These are phyloP conservation scores for Mucor irregularis DNA, from an alignment of 371 early-diverging fungal genomes.

Conservation along the genomic window DNA sequence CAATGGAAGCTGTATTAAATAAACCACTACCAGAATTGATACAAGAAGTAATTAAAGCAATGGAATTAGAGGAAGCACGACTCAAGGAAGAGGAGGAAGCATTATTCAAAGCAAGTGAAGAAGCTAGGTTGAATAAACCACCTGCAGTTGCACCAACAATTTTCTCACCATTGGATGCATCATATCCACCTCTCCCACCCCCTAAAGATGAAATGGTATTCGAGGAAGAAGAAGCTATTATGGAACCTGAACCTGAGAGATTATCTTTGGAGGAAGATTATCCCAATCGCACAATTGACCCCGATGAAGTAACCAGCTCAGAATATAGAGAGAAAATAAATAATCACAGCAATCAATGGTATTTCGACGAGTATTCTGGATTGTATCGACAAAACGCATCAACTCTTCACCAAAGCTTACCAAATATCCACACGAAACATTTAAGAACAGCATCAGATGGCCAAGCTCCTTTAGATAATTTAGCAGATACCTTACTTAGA, in stretches of 20 bases:
- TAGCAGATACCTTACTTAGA: neutral
- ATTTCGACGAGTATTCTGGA: slow-evolving; percentile 40
- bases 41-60: neutral
- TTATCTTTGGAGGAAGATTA: slow-evolving; percentile 12
- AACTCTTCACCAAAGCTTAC: slow-evolving; percentile 7
- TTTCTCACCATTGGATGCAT: neutral
- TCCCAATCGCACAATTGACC: slow-evolving; percentile 5
- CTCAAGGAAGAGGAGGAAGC: neutral
- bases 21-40: neutral
- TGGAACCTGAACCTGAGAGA: neutral
- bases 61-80: neutral
- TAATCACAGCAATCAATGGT: slow-evolving; percentile 27
- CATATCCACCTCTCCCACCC: neutral
- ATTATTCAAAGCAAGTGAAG: neutral
- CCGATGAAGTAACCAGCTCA: neutral
- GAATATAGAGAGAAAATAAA: slow-evolving; percentile 16
- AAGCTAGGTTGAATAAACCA: neutral
- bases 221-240: neutral
- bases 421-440: slow-evolving; percentile 2
- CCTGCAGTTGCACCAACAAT: neutral
- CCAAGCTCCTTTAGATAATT: neutral
- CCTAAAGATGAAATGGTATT: neutral
- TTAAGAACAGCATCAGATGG: neutral
- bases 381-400: slow-evolving; percentile 30
- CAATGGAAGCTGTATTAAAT: neutral